Evolutionary conservation across 2,329 filamentous ascomycete species (phyloP).

Genomic region (Acrodontium crateriforme): DNA sequence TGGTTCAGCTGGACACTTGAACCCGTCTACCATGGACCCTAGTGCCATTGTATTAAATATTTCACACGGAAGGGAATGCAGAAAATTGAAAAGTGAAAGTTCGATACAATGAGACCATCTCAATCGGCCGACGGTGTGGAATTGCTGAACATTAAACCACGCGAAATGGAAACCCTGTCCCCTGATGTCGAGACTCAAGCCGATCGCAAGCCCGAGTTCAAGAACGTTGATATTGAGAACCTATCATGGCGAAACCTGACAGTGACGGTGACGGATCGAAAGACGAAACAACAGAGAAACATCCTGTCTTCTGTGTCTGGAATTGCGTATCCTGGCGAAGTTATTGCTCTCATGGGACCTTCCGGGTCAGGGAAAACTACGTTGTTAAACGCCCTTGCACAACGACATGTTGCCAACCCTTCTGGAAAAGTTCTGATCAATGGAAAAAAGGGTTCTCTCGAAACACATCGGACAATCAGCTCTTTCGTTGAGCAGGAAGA

Average conservation of each 20-base stretch:
- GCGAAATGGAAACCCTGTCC: too few species aligned
- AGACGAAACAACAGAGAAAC: constrained; percentile 10
- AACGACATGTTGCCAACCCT: constrained; percentile 37
- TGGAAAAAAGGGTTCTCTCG: constrained; percentile 26
- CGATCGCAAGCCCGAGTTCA: too few species aligned
- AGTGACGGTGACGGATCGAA: background rate
- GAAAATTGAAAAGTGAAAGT: too few species aligned
- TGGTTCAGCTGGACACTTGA: too few species aligned
- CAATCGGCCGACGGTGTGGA: too few species aligned
- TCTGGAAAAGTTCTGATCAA: constrained; percentile 46
- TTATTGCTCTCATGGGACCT: constrained; percentile 69
- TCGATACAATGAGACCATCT: too few species aligned
- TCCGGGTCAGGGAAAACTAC: constrained; percentile 61
- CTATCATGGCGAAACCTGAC: constrained; percentile 2
- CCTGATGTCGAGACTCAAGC: too few species aligned
- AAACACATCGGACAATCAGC: constrained; percentile 38
- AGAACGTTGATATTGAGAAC: too few species aligned
- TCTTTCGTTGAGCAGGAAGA: constrained; percentile 80
- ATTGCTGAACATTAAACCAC: too few species aligned
- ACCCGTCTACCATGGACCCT: too few species aligned
- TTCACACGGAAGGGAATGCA: too few species aligned
- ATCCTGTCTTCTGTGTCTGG: constrained; percentile 49
- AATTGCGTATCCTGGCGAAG: constrained; percentile 48
- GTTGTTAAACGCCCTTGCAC: constrained; percentile 62
- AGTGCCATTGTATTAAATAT: too few species aligned